Conservation (phyloP, 495 filamentous ascomycete species). For the Bacidia rubella region DNA sequence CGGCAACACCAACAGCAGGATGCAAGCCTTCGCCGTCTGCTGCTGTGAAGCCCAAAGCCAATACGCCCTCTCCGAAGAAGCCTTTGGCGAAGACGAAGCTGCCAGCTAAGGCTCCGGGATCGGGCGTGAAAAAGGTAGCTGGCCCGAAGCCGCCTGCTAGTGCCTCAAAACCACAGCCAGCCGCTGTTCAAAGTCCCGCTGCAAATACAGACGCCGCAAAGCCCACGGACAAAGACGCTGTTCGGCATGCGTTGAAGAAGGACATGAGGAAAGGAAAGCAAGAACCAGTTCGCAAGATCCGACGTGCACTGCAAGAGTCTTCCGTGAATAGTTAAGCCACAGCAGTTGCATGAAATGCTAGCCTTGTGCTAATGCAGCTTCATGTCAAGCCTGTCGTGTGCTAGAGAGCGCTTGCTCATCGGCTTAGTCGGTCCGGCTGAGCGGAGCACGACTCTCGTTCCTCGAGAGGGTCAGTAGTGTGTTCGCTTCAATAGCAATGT, state of each 20-base stretch:
- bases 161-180: background rate
- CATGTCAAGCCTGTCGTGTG: background rate
- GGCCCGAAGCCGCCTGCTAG: background rate
- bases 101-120: background rate
- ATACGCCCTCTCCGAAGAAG: background rate
- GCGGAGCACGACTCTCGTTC: background rate
- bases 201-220: background rate
- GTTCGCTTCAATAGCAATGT: too few species aligned
- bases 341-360: background rate
- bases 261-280: slow-evolving; percentile 11
- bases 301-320: slow-evolving; percentile 8
- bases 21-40: background rate
- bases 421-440: background rate
- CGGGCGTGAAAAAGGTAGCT: background rate
- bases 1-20: background rate
- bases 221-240: background rate
- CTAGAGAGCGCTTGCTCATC: background rate
- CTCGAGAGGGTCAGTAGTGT: too few species aligned
- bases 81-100: background rate
- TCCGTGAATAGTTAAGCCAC: background rate
- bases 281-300: slow-evolving; percentile 11
- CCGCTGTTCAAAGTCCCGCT: background rate
- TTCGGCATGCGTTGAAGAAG: slow-evolving; percentile 12
- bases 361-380: background rate
- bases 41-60: background rate